Evolutionary conservation across 2,329 filamentous ascomycete genomes (phyloP), one percentile per base, ranked within the genome.

Genomic region (Fusarium subglutinans): DNA sequence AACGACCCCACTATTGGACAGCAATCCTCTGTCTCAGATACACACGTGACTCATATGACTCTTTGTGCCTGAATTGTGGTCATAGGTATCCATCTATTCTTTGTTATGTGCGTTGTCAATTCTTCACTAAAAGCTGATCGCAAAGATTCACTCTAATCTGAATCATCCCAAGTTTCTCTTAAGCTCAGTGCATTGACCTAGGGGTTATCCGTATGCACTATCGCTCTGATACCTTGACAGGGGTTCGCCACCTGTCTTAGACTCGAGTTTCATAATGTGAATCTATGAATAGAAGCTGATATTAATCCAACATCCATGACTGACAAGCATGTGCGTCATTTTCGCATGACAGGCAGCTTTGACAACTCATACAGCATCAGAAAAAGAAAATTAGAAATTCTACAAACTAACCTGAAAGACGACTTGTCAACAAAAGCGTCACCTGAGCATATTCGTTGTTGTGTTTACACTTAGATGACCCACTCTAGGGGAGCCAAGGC

Each of bases 1-100:
- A 50, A 41, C 17, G 59, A 64, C 72, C 66, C 71, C 75, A 73
- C 76, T 71, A 69, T 70, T 79, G 76, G 74, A 69, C 72, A 74
- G 68, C 72, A 69, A 71, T 67, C 30, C 18, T 58, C 28, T 69
- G 71, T 74, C 54, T 72, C 63, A 50, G 35, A 50, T 47, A 54
- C 76, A 57, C 76, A 78, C 75, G 76, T 78, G 76, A 74, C 61
- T 58, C 53, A 8, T 45, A 54, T 74, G 51, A 48, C 62, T 71
- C 71, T 73, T 72, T 63, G 62, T 69, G 69, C 58, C 67, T 70
- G 59, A 70, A 51, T 61, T 58, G 44, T 64, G 50, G 44, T 48
- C 61, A 18, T 57, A 26, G 26, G 26, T 26, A 47, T 48, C 20
- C 13, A 12, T 48, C 20, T 4, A n/a, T 47, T 40, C 24, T 66